Conservation (phyloP, 306 rosid genomes). For the Nissolia schottii region DNA sequence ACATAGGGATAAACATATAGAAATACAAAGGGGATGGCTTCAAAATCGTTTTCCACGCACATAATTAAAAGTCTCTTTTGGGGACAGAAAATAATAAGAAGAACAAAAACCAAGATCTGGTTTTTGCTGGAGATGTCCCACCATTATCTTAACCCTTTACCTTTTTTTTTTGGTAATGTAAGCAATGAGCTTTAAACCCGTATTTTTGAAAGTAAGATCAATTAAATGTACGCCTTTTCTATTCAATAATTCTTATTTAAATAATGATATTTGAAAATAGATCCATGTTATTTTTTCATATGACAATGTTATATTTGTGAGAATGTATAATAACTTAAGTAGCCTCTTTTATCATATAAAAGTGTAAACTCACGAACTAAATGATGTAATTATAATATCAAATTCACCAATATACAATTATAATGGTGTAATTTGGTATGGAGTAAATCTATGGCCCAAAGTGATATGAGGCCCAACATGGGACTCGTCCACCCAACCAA, state of each 20-base stretch:
- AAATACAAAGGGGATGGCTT: conserved; percentile 4
- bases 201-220: not conserved
- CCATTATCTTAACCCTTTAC: conserved; percentile 36
- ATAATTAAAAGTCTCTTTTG: conserved; percentile 4
- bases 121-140: conserved; percentile 41
- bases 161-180: too few species aligned
- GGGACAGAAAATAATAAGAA: not conserved
- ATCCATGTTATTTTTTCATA: too few species aligned
- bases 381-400: too few species aligned
- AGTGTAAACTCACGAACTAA: too few species aligned
- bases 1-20: not conserved
- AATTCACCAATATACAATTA: too few species aligned
- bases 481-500: too few species aligned
- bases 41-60: conserved; percentile 30
- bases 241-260: not conserved
- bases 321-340: too few species aligned
- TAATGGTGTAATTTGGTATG: too few species aligned
- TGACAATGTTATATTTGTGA: too few species aligned
- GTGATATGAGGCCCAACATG: too few species aligned
- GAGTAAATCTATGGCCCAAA: too few species aligned
- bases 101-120: not conserved
- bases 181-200: conserved; percentile 21
- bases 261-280: not conserved
- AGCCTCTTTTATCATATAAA: too few species aligned
- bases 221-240: not conserved